Evolutionary conservation across 192 early-diverging fungal genomes (phyloP), one percentile per base, ranked within the genome.

Genomic region (Mortierella antarctica): DNA sequence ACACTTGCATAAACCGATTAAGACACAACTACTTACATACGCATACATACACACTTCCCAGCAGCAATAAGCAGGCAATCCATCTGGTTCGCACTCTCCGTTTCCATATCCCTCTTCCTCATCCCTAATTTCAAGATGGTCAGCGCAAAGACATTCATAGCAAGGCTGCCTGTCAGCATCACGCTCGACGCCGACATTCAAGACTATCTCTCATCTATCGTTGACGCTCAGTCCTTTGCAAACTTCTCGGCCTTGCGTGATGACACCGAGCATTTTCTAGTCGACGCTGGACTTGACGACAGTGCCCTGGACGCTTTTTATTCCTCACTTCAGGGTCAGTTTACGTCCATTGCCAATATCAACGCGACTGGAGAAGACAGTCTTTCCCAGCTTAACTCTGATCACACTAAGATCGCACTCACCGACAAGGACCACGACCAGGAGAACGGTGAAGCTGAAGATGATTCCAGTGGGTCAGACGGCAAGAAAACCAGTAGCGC

Each of bases 201-300:
- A 48, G 67, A 84, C 20, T 84, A 72, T 23, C 62, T 84, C 41
- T 14, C 73, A n/a, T 75, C 60, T 41, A 47, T 81, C 55, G 58
- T 84, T 7, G 63, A 80, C 49, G 77, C 62, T 15, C 68, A 75
- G 21, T 54, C 69, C 15, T 83, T 71, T 58, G 67, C 18, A 69
- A 80, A 62, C 0, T 40, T 85, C 8, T 85, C 85, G 21, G 82
- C 83, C 15, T 51, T 93, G 17, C 89, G 88, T 60, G 91, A 91
- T 12, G 88, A 87, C 39, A 86, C 89, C 12, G 87, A 89, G 70
- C 88, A 88, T 18, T 93, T 92, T 64, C 74, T 93, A 41, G 62
- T 74, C 44, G 90, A 92, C 50, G 89, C 89, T 0, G 91, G 91
- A 44, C 80, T 91, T 67, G 75, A 70, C 10, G 87, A 90, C 21